Percentiles rank a stretch among this genome's conserved stretches.
phyloP scores from a whole-genome alignment of 495 filamentous ascomycete genomes.

The Penicillium arizonense region DNA sequence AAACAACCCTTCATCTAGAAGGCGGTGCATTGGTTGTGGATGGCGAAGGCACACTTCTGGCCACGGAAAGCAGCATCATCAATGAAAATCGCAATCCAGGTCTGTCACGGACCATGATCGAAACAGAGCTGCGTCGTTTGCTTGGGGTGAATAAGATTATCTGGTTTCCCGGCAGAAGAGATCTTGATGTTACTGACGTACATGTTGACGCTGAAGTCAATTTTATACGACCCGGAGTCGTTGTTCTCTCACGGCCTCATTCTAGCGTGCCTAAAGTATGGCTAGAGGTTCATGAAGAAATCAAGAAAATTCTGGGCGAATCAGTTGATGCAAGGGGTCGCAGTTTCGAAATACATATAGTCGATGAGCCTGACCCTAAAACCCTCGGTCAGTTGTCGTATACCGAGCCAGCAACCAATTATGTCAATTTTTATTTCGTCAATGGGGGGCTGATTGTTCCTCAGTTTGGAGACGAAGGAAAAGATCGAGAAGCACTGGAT shows the following conservation, averaged over 20 bases:
- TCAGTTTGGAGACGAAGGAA: constrained; percentile 16
- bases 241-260: constrained; percentile 19
- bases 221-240: constrained; percentile 20
- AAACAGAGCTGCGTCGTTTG: constrained; percentile 15
- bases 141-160: constrained; percentile 23
- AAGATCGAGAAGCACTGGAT: constrained; percentile 14
- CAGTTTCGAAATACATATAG: constrained; percentile 12
- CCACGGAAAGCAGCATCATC: constrained; percentile 25
- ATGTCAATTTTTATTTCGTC: constrained; percentile 29
- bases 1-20: constrained; percentile 15
- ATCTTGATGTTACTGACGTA: constrained; percentile 21
- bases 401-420: constrained; percentile 17
- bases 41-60: constrained; percentile 26
- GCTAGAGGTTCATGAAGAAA: constrained; percentile 15
- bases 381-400: not conserved
- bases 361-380: constrained; percentile 17
- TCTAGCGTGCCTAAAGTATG: not conserved
- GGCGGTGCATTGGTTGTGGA: constrained; percentile 26
- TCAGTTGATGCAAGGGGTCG: constrained; percentile 17
- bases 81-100: constrained; percentile 21
- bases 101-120: constrained; percentile 9
- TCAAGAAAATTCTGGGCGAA: constrained; percentile 5
- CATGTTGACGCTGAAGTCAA: constrained; percentile 22
- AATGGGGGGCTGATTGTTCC: constrained; percentile 25
- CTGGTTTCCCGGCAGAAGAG: constrained; percentile 22